Evolutionary conservation across 2,329 filamentous ascomycete species (phyloP), one percentile per base, ranked within the genome.

Genomic region (Diplocarpon mali): DNA sequence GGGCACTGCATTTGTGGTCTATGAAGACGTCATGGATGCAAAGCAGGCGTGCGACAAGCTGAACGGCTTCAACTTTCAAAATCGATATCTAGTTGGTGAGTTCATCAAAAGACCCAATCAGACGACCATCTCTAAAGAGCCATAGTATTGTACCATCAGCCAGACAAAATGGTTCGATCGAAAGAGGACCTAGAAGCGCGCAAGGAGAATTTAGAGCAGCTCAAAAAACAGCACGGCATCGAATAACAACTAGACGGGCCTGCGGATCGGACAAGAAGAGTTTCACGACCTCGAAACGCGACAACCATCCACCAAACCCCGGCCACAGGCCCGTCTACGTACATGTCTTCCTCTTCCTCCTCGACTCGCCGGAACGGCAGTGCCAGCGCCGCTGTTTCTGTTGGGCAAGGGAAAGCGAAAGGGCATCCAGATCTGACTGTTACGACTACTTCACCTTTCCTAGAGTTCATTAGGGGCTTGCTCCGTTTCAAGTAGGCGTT

Each of bases 1-100:
- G 69, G 92, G 92, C 65, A 98, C 92, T 43, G 92, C 90, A 57
- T 98, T 95, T 68, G 92, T 98, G 59, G 92, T 98, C 69, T 98
- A 95, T 75, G 92, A 96, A 69, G 92, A 98, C 76, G 90, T 96
- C 58, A 85, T 92, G 77, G 92, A 98, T 75, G 89, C 92, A 57
- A 98, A 98, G 73, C 83, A 88, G 69, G 92, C 92, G 63, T 96
- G 92, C 75, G 92, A 98, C 74, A 95, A 96, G 73, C 76, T 98
- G 67, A 98, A 98, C 74, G 92, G 92, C 65, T 98, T 94, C 80
- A 98, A 98, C 73, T 98, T 98, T 68, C 92, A 98, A 73, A 95
- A 90, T 71, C 85, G 92, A 65, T 98, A 98, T 69, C 85, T 98
- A 60, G 92, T 98, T 62, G 88, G 87, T 93, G 78, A 51, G 86